These are phyloP conservation scores for Cichorium intybus DNA, from an alignment of 140 eudicot genomes.

Conservation along the genomic window DNA sequence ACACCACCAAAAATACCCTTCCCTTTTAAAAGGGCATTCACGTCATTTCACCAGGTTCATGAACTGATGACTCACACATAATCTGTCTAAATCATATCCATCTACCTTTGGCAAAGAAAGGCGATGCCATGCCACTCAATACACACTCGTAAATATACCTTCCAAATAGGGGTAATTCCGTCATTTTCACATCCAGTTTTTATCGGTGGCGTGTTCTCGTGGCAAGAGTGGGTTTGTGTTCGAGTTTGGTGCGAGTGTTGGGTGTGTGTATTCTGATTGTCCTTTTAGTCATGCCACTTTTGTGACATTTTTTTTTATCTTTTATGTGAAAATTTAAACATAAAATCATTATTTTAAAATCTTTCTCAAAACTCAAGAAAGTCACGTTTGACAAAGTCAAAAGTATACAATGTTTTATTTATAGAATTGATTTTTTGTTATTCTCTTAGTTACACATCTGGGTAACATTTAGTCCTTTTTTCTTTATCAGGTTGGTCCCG, in stretches of 20 bases:
- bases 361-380: conserved; percentile 26
- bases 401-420: conserved; percentile 21
- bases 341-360: background rate
- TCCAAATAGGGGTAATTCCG: conserved; percentile 33
- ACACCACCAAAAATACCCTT: background rate
- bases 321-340: background rate
- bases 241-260: conserved; percentile 45
- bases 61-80: background rate
- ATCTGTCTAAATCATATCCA: conserved; percentile 38
- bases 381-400: conserved; percentile 39
- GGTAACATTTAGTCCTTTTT: conserved; percentile 30
- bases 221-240: conserved; percentile 44
- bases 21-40: conserved; percentile 11
- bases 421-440: conserved; percentile 17
- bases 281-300: conserved; percentile 42
- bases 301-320: conserved; percentile 21
- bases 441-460: conserved; percentile 16
- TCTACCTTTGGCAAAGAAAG: conserved; percentile 27
- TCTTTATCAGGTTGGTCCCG: conserved; percentile 32
- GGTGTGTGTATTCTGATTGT: conserved; percentile 27
- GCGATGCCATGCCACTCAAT: conserved; percentile 28
- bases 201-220: conserved; percentile 69
- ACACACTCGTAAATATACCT: conserved; percentile 11
- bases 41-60: conserved; percentile 9
- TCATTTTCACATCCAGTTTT: conserved; percentile 12